phyloP scores from a whole-genome alignment of 2,329 filamentous ascomycete genomes.

The Arthrobotrys megalospora region DNA sequence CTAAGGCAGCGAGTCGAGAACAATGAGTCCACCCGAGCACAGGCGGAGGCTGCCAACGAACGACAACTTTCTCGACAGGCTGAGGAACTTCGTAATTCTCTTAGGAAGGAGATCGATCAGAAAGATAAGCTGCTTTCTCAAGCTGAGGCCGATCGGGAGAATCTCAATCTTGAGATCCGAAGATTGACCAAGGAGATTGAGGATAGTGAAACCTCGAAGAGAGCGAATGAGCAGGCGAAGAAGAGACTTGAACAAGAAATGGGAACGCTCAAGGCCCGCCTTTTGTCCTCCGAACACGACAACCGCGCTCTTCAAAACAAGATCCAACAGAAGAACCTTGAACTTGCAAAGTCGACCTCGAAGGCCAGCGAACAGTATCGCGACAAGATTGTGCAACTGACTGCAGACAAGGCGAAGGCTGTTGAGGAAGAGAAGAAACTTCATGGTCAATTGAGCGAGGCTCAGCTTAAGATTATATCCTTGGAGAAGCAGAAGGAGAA shows the following conservation, averaged over 20 bases:
- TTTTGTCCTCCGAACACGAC: constrained; percentile 94
- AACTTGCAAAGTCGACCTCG: constrained; percentile 91
- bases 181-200: constrained; percentile 88
- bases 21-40: constrained; percentile 86
- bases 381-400: constrained; percentile 80
- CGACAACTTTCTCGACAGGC: constrained; percentile 83
- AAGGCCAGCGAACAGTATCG: constrained; percentile 87
- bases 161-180: constrained; percentile 84
- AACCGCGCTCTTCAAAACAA: constrained; percentile 96
- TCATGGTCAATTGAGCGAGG: constrained; percentile 86
- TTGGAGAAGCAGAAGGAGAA: constrained; percentile 97
- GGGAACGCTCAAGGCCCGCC: constrained; percentile 87
- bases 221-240: constrained; percentile 80
- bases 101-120: constrained; percentile 84
- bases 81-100: constrained; percentile 82
- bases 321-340: constrained; percentile 94
- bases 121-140: constrained; percentile 83
- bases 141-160: constrained; percentile 83
- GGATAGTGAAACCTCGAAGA: constrained; percentile 78
- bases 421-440: constrained; percentile 88
- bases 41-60: constrained; percentile 85
- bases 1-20: constrained; percentile 86
- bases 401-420: constrained; percentile 84
- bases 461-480: constrained; percentile 84
- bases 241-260: constrained; percentile 87